Percentiles rank a stretch among this genome's conserved stretches.
Conservation (phyloP, 441 rosid species). For the Populus hybrid region DNA sequence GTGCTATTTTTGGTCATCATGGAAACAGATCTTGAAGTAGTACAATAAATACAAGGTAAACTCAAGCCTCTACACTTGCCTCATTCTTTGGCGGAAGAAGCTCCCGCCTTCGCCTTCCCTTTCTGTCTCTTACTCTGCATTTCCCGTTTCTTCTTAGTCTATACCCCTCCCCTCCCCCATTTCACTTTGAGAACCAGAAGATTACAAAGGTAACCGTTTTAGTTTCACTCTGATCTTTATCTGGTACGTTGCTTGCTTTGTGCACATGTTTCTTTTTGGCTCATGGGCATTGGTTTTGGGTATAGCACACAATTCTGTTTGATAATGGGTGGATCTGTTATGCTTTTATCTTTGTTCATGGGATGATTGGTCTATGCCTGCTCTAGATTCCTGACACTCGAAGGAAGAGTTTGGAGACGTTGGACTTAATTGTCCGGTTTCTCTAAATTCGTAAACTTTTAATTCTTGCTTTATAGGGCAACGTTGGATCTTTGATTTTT, state of each 20-base stretch:
- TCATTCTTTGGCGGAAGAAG: not conserved
- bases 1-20: not conserved
- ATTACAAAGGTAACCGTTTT: not conserved
- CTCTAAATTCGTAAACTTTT: not conserved
- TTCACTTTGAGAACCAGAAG: not conserved
- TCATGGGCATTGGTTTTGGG: slow-evolving; percentile 3
- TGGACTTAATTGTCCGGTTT: not conserved
- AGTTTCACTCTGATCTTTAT: not conserved
- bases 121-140: not conserved
- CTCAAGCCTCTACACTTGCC: not conserved
- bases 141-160: not conserved
- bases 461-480: not conserved
- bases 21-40: not conserved
- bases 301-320: not conserved
- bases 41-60: not conserved
- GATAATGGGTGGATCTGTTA: not conserved
- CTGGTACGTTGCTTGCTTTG: not conserved
- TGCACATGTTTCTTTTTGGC: not conserved
- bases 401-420: not conserved
- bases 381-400: not conserved
- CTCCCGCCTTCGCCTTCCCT: not conserved
- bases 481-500: slow-evolving; percentile 1
- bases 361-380: not conserved
- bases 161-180: not conserved
- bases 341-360: not conserved